Evolutionary conservation across 179 eudicot genomes (phyloP).

Genomic region (Pouteria campechiana): DNA sequence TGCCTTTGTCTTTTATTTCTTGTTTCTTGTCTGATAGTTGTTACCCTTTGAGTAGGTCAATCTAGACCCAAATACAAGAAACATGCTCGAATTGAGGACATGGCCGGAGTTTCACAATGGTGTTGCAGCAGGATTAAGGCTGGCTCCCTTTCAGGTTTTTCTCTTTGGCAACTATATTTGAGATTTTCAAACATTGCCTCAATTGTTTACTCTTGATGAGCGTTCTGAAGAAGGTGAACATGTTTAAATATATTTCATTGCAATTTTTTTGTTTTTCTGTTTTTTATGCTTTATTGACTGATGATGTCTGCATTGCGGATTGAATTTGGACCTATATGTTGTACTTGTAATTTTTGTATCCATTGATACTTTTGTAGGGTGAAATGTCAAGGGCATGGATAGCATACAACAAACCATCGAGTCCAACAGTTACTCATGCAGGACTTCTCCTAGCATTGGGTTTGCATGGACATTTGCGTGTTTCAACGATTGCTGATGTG

Average conservation of each 20-base stretch:
- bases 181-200: neutral
- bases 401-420: constrained; percentile 80
- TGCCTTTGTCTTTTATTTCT: neutral
- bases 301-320: no score
- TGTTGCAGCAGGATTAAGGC: constrained; percentile 91
- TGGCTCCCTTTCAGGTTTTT: constrained; percentile 75
- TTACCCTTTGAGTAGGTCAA: constrained; percentile 55
- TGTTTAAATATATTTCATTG: neutral
- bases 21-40: neutral
- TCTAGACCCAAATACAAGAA: constrained; percentile 75
- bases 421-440: constrained; percentile 76
- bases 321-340: no score
- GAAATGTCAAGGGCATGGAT: constrained; percentile 98
- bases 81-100: constrained; percentile 78
- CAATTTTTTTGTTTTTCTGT: neutral
- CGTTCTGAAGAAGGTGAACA: neutral
- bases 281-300: neutral
- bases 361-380: constrained; percentile 65
- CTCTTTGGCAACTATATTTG: neutral
- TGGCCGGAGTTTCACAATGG: constrained; percentile 99
- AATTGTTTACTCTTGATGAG: neutral
- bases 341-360: no score
- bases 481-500: constrained; percentile 71
- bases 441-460: constrained; percentile 97
- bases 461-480: constrained; percentile 79